phyloP scores from a whole-genome alignment of 176 grass and related monocot species.

The Bothriochloa decipiens region DNA sequence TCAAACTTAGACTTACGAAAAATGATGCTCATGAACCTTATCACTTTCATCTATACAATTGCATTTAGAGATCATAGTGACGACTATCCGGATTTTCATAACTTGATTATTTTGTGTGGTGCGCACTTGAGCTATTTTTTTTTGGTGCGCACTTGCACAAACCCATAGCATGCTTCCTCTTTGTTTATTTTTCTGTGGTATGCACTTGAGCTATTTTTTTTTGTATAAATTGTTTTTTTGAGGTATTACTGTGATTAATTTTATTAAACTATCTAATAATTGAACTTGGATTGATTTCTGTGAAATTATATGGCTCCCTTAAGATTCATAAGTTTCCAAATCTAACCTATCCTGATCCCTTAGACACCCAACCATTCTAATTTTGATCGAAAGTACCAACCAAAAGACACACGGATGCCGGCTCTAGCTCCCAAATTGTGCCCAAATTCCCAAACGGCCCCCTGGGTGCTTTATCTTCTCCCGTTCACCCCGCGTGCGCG shows the following conservation, averaged over 20 bases:
- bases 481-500: neutral
- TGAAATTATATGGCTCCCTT: neutral
- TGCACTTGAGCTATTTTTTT: too few species aligned
- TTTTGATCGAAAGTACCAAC: neutral
- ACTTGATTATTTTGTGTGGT: neutral
- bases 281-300: neutral
- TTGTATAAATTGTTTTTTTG: neutral
- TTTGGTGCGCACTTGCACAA: too few species aligned
- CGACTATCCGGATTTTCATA: too few species aligned
- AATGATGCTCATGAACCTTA: neutral
- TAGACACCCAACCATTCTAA: neutral
- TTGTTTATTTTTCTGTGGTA: too few species aligned
- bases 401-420: neutral
- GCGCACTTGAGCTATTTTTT: too few species aligned
- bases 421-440: neutral
- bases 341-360: neutral
- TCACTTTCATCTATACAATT: neutral
- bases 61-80: neutral
- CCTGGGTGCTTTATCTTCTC: neutral
- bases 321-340: neutral
- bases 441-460: slow-evolving; percentile 1
- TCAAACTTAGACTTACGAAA: neutral
- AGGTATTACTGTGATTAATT: neutral
- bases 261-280: neutral
- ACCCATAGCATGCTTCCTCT: too few species aligned